A percentile compares a stretch with the other conserved stretches of the same genome.
Evolutionary conservation across 2,329 filamentous ascomycete genomes (phyloP).

Genomic region (Knufia fluminis): DNA sequence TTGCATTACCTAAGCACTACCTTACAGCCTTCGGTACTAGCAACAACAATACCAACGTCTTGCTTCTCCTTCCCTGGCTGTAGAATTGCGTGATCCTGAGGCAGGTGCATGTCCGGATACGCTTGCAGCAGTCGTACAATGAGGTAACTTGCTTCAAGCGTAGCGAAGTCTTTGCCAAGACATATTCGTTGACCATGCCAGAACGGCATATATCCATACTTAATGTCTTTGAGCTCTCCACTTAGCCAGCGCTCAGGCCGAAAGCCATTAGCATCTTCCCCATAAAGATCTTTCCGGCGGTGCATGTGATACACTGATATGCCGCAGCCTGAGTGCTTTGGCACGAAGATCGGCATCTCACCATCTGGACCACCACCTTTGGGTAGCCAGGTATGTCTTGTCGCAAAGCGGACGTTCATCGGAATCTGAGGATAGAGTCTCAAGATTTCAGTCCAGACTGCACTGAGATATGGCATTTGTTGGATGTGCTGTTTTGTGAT

Average conservation of each 20-base stretch:
- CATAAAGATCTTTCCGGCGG: conserved; percentile 36
- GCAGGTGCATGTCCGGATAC: conserved; percentile 11
- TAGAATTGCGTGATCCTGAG: not conserved
- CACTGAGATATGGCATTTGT: conserved; percentile 40
- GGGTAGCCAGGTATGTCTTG: conserved; percentile 25
- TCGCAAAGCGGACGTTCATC: conserved; percentile 22
- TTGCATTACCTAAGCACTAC: conserved; percentile 1
- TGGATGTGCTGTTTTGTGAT: conserved; percentile 20
- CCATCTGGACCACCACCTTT: conserved; percentile 26
- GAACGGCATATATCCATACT: conserved; percentile 33
- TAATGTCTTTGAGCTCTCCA: conserved; percentile 22
- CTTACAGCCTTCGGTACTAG: conserved; percentile 14
- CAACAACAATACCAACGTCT: conserved; percentile 10
- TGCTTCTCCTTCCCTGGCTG: conserved; percentile 11
- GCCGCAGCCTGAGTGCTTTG: conserved; percentile 23
- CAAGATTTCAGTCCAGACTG: conserved; percentile 42
- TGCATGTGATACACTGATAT: conserved; percentile 34
- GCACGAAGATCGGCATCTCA: conserved; percentile 24
- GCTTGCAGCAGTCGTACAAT: conserved; percentile 18
- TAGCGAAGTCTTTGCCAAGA: conserved; percentile 26
- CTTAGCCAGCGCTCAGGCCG: conserved; percentile 13
- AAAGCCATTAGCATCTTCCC: conserved; percentile 8
- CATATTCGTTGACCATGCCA: conserved; percentile 33
- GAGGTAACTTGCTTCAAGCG: conserved; percentile 23
- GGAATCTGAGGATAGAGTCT: conserved; percentile 24